phyloP scores from a whole-genome alignment of 2,329 filamentous ascomycete genomes.

The Juglanconis sp. region DNA sequence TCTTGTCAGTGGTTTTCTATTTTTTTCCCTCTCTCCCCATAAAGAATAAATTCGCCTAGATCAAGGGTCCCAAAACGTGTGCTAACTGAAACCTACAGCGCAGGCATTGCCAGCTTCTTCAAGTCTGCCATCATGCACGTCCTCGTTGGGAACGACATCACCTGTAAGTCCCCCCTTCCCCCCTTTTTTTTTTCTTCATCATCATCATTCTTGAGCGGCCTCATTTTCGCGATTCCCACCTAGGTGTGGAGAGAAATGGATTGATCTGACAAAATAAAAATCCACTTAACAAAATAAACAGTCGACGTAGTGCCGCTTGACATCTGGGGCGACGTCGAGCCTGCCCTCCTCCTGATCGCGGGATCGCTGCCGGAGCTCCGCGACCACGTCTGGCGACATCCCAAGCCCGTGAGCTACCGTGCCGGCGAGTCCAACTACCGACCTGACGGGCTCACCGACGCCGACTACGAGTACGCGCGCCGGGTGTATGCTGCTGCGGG shows the following conservation, averaged over 20 bases:
- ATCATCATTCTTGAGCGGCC: too few species aligned
- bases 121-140: conserved; percentile 7
- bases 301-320: background rate
- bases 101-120: background rate
- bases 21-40: too few species aligned
- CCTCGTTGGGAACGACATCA: background rate
- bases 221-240: too few species aligned
- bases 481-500: conserved; percentile 2
- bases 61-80: too few species aligned
- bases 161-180: background rate
- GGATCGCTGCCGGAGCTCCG: conserved; percentile 8
- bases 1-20: background rate
- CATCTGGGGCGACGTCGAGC: conserved; percentile 1
- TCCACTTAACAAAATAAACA: background rate
- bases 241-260: too few species aligned
- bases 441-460: background rate
- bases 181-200: too few species aligned
- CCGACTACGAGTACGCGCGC: conserved; percentile 6
- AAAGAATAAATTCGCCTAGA: too few species aligned
- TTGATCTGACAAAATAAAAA: too few species aligned
- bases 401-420: background rate
- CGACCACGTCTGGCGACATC: background rate
- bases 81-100: background rate
- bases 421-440: background rate
- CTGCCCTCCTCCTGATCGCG: conserved; percentile 1